phyloP scores from a whole-genome alignment of 768 basidiomycete genomes.

The Naganishia friedmannii region DNA sequence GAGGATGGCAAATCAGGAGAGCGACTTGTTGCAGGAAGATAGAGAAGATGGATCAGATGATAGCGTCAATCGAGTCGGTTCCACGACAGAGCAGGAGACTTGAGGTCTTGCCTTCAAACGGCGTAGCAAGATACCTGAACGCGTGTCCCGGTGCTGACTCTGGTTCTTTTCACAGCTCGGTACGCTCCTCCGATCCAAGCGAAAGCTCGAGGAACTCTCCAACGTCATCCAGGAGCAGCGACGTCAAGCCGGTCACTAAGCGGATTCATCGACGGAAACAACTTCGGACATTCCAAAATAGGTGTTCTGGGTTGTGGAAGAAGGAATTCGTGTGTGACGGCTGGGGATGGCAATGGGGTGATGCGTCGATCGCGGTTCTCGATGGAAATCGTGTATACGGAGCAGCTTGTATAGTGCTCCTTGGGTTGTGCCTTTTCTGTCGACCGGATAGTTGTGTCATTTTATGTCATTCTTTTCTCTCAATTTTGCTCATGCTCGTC shows the following conservation, averaged over 20 bases:
- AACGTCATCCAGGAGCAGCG: conserved; percentile 66
- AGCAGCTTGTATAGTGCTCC: conserved; percentile 24
- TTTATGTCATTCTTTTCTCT: conserved; percentile 18
- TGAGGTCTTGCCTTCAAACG: no score
- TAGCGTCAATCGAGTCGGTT: no score
- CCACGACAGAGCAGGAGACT: no score
- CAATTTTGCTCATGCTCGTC: not conserved
- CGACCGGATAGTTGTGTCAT: conserved; percentile 12
- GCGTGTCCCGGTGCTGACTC: not conserved
- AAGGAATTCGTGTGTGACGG: conserved; percentile 10
- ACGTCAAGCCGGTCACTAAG: conserved; percentile 53
- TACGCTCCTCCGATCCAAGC: conserved; percentile 95
- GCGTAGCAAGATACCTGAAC: not conserved
- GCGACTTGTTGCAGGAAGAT: not conserved
- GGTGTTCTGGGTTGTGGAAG: conserved; percentile 7
- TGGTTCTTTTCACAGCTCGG: conserved; percentile 64
- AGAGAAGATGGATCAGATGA: no score
- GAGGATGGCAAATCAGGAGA: not conserved
- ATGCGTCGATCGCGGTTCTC: not conserved
- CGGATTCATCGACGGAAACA: conserved; percentile 20
- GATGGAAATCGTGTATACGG: not conserved
- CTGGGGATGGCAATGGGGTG: conserved; percentile 8
- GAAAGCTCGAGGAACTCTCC: conserved; percentile 95
- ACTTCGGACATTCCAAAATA: not conserved
- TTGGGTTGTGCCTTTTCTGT: no score